Evolutionary conservation across 1,284 basidiomycete genomes (phyloP).

Genomic region (Blastosporella zonata): DNA sequence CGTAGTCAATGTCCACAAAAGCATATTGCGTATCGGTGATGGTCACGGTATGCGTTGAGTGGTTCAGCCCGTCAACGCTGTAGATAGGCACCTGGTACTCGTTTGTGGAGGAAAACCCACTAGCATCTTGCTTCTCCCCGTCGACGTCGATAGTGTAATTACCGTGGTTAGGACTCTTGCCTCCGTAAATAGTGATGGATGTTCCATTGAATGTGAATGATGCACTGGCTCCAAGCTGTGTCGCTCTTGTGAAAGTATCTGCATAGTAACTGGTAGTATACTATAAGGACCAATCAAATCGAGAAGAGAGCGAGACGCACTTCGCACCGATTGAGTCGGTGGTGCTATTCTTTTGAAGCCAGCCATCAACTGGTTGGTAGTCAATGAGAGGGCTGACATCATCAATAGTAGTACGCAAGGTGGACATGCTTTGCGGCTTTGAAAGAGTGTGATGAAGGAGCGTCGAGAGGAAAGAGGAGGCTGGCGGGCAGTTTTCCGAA

Average conservation of each 20-base stretch:
- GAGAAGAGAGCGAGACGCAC: neutral
- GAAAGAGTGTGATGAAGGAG: constrained; percentile 3
- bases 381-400: constrained; percentile 14
- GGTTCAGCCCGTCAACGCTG: neutral
- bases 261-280: neutral
- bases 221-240: constrained; percentile 19
- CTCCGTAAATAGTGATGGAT: constrained; percentile 13
- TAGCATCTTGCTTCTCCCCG: constrained; percentile 2
- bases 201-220: constrained; percentile 36
- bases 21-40: constrained; percentile 10
- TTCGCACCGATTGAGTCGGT: constrained; percentile 5
- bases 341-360: constrained; percentile 7
- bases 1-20: constrained; percentile 17
- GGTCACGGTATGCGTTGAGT: constrained; percentile 10
- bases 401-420: constrained; percentile 8
- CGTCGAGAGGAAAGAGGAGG: neutral
- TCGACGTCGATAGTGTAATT: constrained; percentile 15
- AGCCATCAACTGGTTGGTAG: constrained; percentile 4
- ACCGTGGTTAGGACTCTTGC: constrained; percentile 9
- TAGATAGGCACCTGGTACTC: constrained; percentile 9
- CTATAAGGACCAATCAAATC: neutral
- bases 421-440: constrained; percentile 1
- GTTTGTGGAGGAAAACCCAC: constrained; percentile 7
- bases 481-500: neutral
- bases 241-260: constrained; percentile 22